A percentile compares a stretch with the other conserved stretches of the same genome.
These are phyloP conservation scores for Fusarium pseudocircinatum DNA, from an alignment of 2,329 filamentous ascomycete species.

Conservation along the genomic window DNA sequence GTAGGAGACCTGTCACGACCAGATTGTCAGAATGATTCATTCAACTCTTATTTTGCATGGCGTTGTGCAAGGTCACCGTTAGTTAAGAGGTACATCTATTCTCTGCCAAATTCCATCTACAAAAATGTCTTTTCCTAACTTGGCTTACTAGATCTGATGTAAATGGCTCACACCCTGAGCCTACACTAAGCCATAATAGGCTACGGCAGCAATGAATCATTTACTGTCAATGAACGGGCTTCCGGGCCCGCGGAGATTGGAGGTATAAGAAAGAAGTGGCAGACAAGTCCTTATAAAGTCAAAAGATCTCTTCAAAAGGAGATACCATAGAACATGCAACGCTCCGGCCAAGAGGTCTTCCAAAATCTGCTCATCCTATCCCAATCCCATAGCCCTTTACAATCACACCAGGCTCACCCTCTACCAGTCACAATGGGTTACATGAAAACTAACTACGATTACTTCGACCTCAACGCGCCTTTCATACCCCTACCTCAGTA, in stretches of 20 bases:
- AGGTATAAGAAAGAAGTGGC: not conserved
- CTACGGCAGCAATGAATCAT: conserved; percentile 14
- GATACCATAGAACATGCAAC: not conserved
- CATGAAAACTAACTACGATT: conserved; percentile 15
- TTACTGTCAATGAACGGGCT: not conserved
- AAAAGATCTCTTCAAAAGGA: not conserved
- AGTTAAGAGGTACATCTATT: not conserved
- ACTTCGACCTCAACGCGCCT: conserved; percentile 6
- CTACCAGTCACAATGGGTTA: conserved; percentile 12
- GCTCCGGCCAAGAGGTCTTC: not conserved
- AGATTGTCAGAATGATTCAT: not conserved
- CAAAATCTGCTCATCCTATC: too few relatives aligned
- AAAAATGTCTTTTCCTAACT: not conserved
- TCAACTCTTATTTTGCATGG: not conserved
- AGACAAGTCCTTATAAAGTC: not conserved
- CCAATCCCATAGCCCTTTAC: not conserved
- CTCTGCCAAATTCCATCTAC: not conserved
- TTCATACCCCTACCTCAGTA: conserved; percentile 32
- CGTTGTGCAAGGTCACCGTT: not conserved
- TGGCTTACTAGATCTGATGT: not conserved
- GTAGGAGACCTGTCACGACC: not conserved
- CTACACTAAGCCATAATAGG: not conserved
- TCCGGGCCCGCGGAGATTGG: not conserved
- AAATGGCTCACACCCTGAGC: not conserved
- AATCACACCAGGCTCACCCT: not conserved